Evolutionary conservation across 345 rosid genomes (phyloP).

Genomic region (Murraya paniculata): DNA sequence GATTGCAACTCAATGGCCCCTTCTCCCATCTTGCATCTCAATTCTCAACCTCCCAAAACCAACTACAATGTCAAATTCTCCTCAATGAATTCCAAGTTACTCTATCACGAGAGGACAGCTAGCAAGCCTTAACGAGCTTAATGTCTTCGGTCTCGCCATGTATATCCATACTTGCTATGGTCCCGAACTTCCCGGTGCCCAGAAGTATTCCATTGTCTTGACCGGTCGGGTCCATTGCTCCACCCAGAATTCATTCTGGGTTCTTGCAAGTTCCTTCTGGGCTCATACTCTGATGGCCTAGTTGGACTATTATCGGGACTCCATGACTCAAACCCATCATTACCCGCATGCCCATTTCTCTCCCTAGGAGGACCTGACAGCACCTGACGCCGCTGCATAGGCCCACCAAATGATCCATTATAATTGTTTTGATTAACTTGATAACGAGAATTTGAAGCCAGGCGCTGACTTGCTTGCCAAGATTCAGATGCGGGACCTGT

Average conservation of each 20-base stretch:
- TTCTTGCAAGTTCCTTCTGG: constrained; percentile 36
- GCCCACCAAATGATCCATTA: constrained; percentile 26
- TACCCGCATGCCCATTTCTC: constrained; percentile 33
- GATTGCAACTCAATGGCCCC: constrained; percentile 7
- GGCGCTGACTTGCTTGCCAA: constrained; percentile 48
- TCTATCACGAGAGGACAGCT: neutral
- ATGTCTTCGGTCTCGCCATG: constrained; percentile 49
- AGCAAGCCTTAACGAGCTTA: neutral
- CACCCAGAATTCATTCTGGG: constrained; percentile 24
- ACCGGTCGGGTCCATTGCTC: constrained; percentile 32
- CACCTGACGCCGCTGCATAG: constrained; percentile 32
- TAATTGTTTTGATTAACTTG: constrained; percentile 38
- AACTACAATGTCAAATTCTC: neutral
- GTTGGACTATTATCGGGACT: constrained; percentile 79
- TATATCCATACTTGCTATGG: constrained; percentile 39
- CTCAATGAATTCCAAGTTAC: neutral
- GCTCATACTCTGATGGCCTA: constrained; percentile 34
- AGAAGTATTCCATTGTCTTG: constrained; percentile 46
- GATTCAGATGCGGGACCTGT: constrained; percentile 28
- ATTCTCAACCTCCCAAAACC: too few species aligned
- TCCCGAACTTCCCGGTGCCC: constrained; percentile 49
- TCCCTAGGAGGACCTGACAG: constrained; percentile 32
- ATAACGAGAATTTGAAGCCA: constrained; percentile 34
- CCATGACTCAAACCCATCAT: constrained; percentile 78
- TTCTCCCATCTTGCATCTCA: neutral